These are phyloP conservation scores for Boletus rubroflammeus DNA, from an alignment of 768 basidiomycete species.

Conservation along the genomic window DNA sequence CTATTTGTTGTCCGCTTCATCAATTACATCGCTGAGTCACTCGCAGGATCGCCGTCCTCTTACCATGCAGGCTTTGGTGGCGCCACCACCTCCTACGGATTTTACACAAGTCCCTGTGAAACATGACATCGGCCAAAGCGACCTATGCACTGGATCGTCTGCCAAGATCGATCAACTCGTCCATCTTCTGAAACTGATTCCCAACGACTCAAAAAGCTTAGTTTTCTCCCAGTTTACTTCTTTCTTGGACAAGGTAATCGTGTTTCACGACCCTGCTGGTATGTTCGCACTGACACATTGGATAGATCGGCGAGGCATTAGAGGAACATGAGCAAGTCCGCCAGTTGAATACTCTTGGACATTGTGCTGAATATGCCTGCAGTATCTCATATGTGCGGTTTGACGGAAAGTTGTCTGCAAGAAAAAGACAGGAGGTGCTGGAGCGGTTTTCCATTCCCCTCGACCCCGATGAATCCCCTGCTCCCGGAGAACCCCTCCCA, in stretches of 20 bases:
- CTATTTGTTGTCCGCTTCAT: neutral
- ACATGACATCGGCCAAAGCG: conserved; percentile 39
- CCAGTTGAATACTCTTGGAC: neutral
- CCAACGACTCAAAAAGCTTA: conserved; percentile 69
- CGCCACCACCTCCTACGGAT: conserved; percentile 63
- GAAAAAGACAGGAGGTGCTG: conserved; percentile 72
- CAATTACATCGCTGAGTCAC: neutral
- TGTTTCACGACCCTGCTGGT: neutral
- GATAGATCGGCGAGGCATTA: conserved; percentile 65
- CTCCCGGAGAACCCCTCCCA: conserved; percentile 16
- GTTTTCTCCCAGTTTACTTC: conserved; percentile 91
- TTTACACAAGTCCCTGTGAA: conserved; percentile 55
- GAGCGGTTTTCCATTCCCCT: conserved; percentile 69
- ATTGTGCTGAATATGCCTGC: conserved; percentile 2
- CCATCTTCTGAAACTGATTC: conserved; percentile 66
- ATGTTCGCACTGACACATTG: neutral
- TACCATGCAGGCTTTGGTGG: conserved; percentile 51
- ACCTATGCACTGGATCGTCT: conserved; percentile 55
- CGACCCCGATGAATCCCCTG: conserved; percentile 30
- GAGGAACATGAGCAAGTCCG: conserved; percentile 56
- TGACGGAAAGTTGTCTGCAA: conserved; percentile 84
- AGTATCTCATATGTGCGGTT: conserved; percentile 79
- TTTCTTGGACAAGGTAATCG: conserved; percentile 70
- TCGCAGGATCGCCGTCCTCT: conserved; percentile 68
- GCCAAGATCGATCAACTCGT: conserved; percentile 84